Percentiles rank a stretch among this genome's conserved stretches.
phyloP scores from a whole-genome alignment of 2,329 filamentous ascomycete species.

The Talaromyces islandicus region DNA sequence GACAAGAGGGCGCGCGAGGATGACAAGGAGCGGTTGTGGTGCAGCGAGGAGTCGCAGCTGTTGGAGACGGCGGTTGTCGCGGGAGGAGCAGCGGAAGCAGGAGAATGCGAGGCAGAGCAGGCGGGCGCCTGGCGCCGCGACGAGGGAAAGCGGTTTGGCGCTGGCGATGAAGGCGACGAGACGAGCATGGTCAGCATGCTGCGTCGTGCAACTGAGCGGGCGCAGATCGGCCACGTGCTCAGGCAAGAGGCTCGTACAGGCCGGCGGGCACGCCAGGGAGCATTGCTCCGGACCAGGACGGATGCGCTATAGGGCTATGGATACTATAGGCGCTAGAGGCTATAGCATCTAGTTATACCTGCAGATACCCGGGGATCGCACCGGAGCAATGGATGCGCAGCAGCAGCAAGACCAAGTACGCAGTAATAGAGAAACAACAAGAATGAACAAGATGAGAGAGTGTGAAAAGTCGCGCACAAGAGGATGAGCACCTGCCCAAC shows the following conservation, averaged over 20 bases:
- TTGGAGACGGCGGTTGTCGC: neutral
- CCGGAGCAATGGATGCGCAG: no score
- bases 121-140: slow-evolving; percentile 3
- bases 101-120: slow-evolving; percentile 5
- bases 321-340: neutral
- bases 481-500: neutral
- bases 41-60: neutral
- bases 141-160: slow-evolving; percentile 15
- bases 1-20: slow-evolving; percentile 22
- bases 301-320: neutral
- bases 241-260: neutral
- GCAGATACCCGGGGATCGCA: no score
- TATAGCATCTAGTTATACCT: no score
- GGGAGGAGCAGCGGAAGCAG: slow-evolving; percentile 14
- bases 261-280: neutral
- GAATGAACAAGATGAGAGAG: neutral
- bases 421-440: neutral
- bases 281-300: neutral
- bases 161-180: slow-evolving; percentile 34
- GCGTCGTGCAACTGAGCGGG: neutral
- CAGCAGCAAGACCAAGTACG: no score
- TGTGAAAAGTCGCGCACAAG: neutral
- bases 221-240: slow-evolving; percentile 3
- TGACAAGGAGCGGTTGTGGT: neutral
- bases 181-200: slow-evolving; percentile 27